Evolutionary conservation across 257 asterid genomes (phyloP).

Genomic region (Solanum dulcamara): DNA sequence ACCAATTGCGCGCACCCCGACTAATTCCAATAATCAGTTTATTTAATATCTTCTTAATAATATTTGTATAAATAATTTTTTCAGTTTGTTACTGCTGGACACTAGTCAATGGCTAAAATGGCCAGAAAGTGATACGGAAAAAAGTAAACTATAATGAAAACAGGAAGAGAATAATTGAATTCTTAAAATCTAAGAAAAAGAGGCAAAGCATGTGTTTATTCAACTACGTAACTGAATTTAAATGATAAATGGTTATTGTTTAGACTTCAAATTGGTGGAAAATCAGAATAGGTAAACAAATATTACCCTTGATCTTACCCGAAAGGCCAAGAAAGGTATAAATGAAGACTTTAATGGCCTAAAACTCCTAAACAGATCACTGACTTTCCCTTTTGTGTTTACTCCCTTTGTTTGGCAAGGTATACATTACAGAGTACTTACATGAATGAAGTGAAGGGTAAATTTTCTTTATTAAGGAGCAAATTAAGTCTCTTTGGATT

Average conservation of each 20-base stretch:
- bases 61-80: neutral
- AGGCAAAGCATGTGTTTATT: neutral
- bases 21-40: neutral
- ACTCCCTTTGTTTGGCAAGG: neutral
- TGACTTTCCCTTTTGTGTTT: neutral
- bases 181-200: neutral
- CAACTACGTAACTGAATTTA: neutral
- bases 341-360: neutral
- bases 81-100: neutral
- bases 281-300: neutral
- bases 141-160: neutral
- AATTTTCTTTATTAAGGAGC: neutral
- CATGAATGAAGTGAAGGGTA: neutral
- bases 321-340: neutral
- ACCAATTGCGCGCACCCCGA: neutral
- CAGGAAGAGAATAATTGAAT: neutral
- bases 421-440: neutral
- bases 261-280: neutral
- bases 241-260: neutral
- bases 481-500: neutral
- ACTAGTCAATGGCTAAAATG: neutral
- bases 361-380: neutral
- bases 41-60: neutral
- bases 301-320: neutral
- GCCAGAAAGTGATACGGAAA: neutral